Percentiles rank a stretch among this genome's conserved stretches.
These are phyloP conservation scores for Cymbopogon citratus DNA, from an alignment of 176 grass and related monocot species.

Conservation along the genomic window DNA sequence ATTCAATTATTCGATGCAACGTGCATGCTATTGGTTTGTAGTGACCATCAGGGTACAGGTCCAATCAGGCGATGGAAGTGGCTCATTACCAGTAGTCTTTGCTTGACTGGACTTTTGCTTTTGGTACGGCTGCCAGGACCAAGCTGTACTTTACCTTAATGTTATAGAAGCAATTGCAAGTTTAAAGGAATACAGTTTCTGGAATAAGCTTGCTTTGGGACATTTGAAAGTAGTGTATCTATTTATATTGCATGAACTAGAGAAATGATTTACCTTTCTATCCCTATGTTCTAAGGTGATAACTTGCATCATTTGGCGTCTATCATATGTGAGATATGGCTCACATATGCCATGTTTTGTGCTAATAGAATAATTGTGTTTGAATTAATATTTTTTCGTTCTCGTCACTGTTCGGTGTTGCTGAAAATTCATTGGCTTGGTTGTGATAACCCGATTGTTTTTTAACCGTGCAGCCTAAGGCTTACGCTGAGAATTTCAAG, in stretches of 20 bases:
- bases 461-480: slow-evolving; percentile 54
- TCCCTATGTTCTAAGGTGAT: neutral
- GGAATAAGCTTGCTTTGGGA: neutral
- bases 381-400: neutral
- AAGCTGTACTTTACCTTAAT: neutral
- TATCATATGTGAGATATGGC: too few relatives aligned
- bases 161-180: neutral
- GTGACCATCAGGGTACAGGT: neutral
- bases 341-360: neutral
- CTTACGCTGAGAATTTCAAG: slow-evolving; percentile 97
- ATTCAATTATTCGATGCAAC: slow-evolving; percentile 11
- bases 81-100: neutral
- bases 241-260: neutral
- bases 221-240: neutral
- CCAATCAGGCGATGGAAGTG: neutral
- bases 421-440: too few relatives aligned
- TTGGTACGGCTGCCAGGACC: neutral
- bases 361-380: neutral
- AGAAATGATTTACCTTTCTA: neutral
- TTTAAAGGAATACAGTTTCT: neutral
- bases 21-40: neutral
- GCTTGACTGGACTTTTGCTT: slow-evolving; percentile 2
- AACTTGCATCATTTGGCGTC: neutral
- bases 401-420: neutral
- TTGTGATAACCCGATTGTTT: neutral